phyloP scores from a whole-genome alignment of 106 monocot species.

The Cymbidium sinense region DNA sequence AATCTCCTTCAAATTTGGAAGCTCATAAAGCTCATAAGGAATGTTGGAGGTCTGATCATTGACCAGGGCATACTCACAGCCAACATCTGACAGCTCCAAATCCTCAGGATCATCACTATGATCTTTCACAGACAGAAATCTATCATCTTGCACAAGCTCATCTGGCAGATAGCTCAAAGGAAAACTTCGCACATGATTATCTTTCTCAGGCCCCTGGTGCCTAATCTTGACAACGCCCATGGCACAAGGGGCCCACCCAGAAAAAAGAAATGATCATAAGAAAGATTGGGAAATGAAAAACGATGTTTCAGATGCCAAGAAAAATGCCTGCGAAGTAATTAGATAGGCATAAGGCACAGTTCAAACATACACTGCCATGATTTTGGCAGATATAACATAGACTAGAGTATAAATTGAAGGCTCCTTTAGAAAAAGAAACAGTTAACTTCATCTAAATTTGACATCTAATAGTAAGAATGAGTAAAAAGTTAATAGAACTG shows the following conservation, averaged over 20 bases:
- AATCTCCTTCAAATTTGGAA: constrained; percentile 56
- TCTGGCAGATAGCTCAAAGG: constrained; percentile 8
- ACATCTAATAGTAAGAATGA: background rate
- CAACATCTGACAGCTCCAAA: constrained; percentile 38
- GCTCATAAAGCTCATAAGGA: constrained; percentile 78
- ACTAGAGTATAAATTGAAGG: background rate
- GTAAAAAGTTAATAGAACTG: background rate
- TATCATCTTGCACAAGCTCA: constrained; percentile 27
- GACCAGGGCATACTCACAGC: constrained; percentile 53
- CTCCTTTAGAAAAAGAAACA: background rate
- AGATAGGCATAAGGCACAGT: background rate
- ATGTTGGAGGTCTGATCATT: constrained; percentile 50
- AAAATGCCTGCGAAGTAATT: constrained; percentile 17
- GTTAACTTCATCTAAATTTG: background rate
- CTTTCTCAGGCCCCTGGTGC: constrained; percentile 21
- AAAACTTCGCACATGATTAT: constrained; percentile 3
- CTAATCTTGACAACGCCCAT: constrained; percentile 66
- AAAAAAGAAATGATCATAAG: constrained; percentile 22
- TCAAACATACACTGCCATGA: constrained; percentile 4
- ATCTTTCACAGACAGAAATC: constrained; percentile 6
- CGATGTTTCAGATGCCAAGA: constrained; percentile 5
- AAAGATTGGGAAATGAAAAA: constrained; percentile 11
- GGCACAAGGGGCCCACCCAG: constrained; percentile 25
- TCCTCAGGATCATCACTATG: constrained; percentile 36
- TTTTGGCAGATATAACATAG: background rate